Conservation (phyloP, 2,329 filamentous ascomycete species). For the Cladophialophora psammophila region DNA sequence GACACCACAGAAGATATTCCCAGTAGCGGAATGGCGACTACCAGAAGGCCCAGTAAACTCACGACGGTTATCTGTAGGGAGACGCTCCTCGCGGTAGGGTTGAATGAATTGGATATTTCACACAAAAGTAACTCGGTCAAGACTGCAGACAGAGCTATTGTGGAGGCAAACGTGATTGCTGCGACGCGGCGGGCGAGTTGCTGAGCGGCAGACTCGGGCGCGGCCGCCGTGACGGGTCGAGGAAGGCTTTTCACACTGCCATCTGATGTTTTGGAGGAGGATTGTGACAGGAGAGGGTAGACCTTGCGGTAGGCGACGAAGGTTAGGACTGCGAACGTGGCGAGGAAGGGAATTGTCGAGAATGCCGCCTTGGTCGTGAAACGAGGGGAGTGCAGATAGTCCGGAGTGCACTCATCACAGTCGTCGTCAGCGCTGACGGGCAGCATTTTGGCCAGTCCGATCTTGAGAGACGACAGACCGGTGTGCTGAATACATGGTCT, state of each 20-base stretch:
- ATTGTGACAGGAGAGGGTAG: conserved; percentile 71
- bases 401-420: conserved; percentile 44
- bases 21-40: conserved; percentile 78
- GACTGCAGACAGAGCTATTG: conserved; percentile 77
- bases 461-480: background rate
- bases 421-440: conserved; percentile 35
- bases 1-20: conserved; percentile 73
- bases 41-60: conserved; percentile 73
- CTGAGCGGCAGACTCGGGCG: conserved; percentile 41
- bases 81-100: conserved; percentile 69
- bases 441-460: conserved; percentile 33
- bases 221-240: conserved; percentile 33
- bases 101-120: conserved; percentile 80
- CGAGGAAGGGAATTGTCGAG: conserved; percentile 71
- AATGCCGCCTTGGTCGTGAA: conserved; percentile 53
- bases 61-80: conserved; percentile 75
- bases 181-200: conserved; percentile 50
- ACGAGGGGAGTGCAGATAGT: conserved; percentile 28
- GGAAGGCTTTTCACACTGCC: conserved; percentile 31
- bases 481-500: conserved; percentile 28
- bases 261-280: conserved; percentile 25
- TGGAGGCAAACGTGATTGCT: conserved; percentile 75
- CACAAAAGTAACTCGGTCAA: conserved; percentile 82
- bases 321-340: conserved; percentile 71
- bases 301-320: conserved; percentile 70